These are phyloP conservation scores for Cydonia oblonga DNA, from an alignment of 331 rosid species.

Conservation along the genomic window DNA sequence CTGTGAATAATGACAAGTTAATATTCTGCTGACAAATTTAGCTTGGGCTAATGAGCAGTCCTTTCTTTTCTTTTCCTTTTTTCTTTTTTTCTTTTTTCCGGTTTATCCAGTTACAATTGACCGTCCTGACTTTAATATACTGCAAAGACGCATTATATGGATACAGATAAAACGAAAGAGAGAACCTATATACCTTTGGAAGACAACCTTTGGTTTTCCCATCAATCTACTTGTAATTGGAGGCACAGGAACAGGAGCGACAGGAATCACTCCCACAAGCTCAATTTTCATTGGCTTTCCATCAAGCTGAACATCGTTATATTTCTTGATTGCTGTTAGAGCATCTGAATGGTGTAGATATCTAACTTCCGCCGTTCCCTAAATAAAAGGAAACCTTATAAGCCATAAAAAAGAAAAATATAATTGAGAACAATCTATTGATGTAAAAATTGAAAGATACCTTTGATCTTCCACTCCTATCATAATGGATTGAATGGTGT, in stretches of 20 bases:
- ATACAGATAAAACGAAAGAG: background rate
- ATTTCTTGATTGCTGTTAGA: conserved; percentile 39
- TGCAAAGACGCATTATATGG: background rate
- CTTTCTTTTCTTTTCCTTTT: too few relatives aligned
- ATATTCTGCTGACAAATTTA: background rate
- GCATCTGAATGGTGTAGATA: conserved; percentile 37
- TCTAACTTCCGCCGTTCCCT: conserved; percentile 70
- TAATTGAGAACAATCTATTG: background rate
- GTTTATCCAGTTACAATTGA: too few relatives aligned
- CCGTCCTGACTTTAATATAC: background rate
- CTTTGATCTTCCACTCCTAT: conserved; percentile 55
- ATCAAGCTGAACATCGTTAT: conserved; percentile 46
- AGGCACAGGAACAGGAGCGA: conserved; percentile 9
- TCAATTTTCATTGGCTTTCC: conserved; percentile 49
- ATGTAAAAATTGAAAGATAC: conserved; percentile 8
- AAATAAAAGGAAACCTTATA: background rate
- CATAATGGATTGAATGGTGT: conserved; percentile 41
- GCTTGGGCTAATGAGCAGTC: background rate
- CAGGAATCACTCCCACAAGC: conserved; percentile 34
- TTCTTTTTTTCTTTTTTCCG: too few relatives aligned
- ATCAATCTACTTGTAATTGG: conserved; percentile 3
- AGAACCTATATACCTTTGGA: conserved; percentile 21
- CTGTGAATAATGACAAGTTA: background rate
- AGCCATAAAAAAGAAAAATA: background rate
- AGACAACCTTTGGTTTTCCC: conserved; percentile 22